Conservation (phyloP, 2,329 filamentous ascomycete genomes). For the Macrophomina tecta region DNA sequence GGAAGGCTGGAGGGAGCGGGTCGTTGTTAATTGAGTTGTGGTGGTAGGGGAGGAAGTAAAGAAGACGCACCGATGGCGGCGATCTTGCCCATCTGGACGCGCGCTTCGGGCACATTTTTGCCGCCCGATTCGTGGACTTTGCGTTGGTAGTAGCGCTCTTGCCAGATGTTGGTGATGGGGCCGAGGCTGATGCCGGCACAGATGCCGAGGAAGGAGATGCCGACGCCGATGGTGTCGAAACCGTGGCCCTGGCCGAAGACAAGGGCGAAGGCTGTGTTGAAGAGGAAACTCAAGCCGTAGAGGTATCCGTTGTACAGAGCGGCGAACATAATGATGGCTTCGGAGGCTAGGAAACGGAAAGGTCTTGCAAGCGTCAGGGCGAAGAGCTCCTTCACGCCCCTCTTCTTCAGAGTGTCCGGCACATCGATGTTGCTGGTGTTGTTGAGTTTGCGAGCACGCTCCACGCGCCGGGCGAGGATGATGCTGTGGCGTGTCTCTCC, state of each 20-base stretch:
- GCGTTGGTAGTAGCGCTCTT: slow-evolving; percentile 51
- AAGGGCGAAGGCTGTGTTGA: slow-evolving; percentile 57
- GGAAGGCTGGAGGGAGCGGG: slow-evolving; percentile 33
- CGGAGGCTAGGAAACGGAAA: slow-evolving; percentile 54
- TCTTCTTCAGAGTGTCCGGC: slow-evolving; percentile 48
- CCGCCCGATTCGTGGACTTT: slow-evolving; percentile 40
- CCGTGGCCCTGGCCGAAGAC: slow-evolving; percentile 56
- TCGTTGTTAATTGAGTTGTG: slow-evolving; percentile 9
- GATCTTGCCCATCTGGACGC: slow-evolving; percentile 49
- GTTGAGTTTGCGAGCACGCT: slow-evolving; percentile 36
- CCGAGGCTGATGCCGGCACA: slow-evolving; percentile 51
- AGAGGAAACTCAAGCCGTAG: slow-evolving; percentile 57
- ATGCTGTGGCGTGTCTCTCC: slow-evolving; percentile 55
- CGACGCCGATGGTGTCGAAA: slow-evolving; percentile 48
- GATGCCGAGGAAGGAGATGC: slow-evolving; percentile 50
- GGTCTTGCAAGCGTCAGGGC: slow-evolving; percentile 53
- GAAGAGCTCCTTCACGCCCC: slow-evolving; percentile 48
- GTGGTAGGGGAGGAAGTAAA: neutral
- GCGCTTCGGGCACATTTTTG: slow-evolving; percentile 50
- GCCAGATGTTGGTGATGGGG: slow-evolving; percentile 52
- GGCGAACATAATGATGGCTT: slow-evolving; percentile 56
- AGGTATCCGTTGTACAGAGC: slow-evolving; percentile 58
- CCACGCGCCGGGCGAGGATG: slow-evolving; percentile 47
- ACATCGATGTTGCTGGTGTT: slow-evolving; percentile 40
- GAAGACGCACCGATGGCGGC: slow-evolving; percentile 46